These are phyloP conservation scores for Solanum etuberosum DNA, from an alignment of 257 asterid species.

Conservation along the genomic window DNA sequence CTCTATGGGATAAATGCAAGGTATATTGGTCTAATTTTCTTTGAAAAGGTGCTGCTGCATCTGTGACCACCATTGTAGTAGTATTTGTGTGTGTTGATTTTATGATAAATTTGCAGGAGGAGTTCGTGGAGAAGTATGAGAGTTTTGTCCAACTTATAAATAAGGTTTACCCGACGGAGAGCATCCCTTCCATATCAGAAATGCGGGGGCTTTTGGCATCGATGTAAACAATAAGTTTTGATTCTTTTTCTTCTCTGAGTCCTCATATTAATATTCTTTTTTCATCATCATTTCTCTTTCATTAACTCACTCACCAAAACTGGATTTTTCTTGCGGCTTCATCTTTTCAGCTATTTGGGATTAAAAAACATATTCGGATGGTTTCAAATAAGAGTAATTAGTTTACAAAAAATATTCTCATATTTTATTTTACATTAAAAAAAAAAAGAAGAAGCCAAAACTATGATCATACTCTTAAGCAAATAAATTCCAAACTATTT, in stretches of 20 bases:
- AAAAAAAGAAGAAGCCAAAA: no score
- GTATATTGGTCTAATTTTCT: slow-evolving; percentile 20
- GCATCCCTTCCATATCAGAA: slow-evolving; percentile 60
- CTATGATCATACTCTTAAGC: not conserved
- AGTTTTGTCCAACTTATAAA: slow-evolving; percentile 74
- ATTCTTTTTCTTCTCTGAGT: not conserved
- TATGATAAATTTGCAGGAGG: slow-evolving; percentile 44
- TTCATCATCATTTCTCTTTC: not conserved
- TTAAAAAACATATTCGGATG: not conserved
- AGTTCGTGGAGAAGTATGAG: slow-evolving; percentile 82
- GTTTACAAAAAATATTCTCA: not conserved
- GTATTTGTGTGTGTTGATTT: not conserved
- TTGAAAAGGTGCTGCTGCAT: not conserved
- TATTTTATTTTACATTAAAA: no score
- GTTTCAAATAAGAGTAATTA: not conserved
- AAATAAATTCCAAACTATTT: not conserved
- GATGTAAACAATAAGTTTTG: slow-evolving; percentile 36
- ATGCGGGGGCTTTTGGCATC: slow-evolving; percentile 68
- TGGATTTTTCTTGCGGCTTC: no score
- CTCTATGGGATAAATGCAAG: slow-evolving; percentile 98
- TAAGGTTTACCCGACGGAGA: slow-evolving; percentile 76
- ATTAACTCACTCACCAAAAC: no score
- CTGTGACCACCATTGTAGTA: not conserved
- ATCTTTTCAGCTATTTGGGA: not conserved
- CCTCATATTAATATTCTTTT: not conserved